These are phyloP conservation scores for Phalaenopsis hybrid DNA, from an alignment of 116 monocot genomes.

Conservation along the genomic window DNA sequence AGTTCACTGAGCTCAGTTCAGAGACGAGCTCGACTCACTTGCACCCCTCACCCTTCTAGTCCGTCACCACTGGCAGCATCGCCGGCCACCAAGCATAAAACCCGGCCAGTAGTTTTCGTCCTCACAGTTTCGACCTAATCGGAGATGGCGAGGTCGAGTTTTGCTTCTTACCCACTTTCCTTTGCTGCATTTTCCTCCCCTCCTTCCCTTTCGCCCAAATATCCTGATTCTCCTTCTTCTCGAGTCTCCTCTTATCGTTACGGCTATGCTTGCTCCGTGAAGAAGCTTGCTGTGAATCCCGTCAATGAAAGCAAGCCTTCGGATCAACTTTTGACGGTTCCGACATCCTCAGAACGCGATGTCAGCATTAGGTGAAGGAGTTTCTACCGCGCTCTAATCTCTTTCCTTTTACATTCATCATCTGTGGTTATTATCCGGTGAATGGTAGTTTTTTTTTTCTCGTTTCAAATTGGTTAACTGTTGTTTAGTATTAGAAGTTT, in stretches of 20 bases:
- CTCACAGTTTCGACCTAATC: not conserved
- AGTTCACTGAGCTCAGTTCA: too few relatives aligned
- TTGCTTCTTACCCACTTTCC: not conserved
- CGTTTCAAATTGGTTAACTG: not conserved
- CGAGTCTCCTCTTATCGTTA: not conserved
- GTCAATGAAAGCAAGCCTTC: not conserved
- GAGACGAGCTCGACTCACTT: too few relatives aligned
- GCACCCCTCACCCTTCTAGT: too few relatives aligned
- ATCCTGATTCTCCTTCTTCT: not conserved
- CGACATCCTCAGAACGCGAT: not conserved
- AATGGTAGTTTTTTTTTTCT: not conserved
- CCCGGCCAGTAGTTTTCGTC: not conserved
- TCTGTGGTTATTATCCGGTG: not conserved
- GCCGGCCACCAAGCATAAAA: not conserved
- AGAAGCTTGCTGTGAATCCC: not conserved
- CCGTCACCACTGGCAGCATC: too few relatives aligned
- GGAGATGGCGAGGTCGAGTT: conserved; percentile 1
- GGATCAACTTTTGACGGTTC: not conserved
- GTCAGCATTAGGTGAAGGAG: not conserved
- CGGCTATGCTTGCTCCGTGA: not conserved
- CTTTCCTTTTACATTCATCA: not conserved
- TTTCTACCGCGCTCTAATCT: not conserved
- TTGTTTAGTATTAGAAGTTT: not conserved
- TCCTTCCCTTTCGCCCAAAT: not conserved
- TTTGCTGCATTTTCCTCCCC: not conserved